Percentiles rank a stretch among this genome's conserved stretches.
Conservation (phyloP, 345 rosid species). For the Nasturtium officinale region DNA sequence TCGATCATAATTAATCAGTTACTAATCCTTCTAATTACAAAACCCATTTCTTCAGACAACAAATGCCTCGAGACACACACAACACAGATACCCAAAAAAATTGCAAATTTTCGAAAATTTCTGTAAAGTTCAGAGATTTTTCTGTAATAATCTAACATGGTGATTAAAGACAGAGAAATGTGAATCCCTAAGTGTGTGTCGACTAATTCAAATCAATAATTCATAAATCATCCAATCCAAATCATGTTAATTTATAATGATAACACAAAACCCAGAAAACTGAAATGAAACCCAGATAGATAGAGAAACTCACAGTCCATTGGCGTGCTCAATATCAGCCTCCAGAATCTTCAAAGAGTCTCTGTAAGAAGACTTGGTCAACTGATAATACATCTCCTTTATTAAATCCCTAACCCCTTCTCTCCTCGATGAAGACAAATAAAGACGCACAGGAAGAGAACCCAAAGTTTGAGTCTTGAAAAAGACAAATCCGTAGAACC, state of each 20-base stretch:
- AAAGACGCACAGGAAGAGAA: conserved; percentile 10
- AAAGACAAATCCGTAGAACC: conserved; percentile 22
- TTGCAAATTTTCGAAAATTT: not conserved
- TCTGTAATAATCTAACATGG: not conserved
- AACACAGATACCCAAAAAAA: not conserved
- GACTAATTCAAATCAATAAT: conserved; percentile 1
- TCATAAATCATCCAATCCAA: not conserved
- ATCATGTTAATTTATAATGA: not conserved
- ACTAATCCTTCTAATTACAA: not conserved
- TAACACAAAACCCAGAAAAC: conserved; percentile 27
- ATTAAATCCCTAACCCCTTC: not conserved
- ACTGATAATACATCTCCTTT: conserved; percentile 53
- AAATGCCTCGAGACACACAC: not conserved
- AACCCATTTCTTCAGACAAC: not conserved
- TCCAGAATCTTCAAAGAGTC: conserved; percentile 81
- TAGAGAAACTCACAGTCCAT: conserved; percentile 76
- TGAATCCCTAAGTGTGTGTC: conserved; percentile 6
- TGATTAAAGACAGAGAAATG: not conserved
- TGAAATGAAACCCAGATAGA: conserved; percentile 23
- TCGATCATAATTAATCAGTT: conserved; percentile 20
- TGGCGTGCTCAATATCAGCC: conserved; percentile 88
- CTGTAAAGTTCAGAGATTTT: not conserved
- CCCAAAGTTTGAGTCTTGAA: conserved; percentile 26
- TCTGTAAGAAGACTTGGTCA: conserved; percentile 62
- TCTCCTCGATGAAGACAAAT: conserved; percentile 10